Base-by-base conservation (phyloP, 208 protist species). In the Acanthamoeba culbertsoni region DNA sequence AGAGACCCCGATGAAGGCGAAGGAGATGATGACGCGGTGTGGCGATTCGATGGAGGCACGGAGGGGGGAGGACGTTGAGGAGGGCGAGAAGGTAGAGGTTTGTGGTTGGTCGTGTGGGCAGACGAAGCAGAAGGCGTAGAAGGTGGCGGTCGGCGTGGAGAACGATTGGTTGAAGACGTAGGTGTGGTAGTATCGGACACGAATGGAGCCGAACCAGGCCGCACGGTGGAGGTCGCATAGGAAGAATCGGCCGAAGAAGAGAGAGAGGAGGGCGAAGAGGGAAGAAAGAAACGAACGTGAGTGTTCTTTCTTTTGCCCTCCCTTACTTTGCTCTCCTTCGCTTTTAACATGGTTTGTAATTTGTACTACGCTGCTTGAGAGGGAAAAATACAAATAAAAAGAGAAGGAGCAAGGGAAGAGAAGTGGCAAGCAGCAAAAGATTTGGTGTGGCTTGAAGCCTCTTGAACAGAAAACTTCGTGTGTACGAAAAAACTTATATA, bases 201-300 rank as follows among this genome's bases (percentile, higher is more conserved):
- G n/a, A n/a, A n/a, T n/a, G n/a, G n/a, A n/a, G n/a, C n/a, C n/a
- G n/a, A n/a, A n/a, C n/a, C n/a, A n/a, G n/a, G n/a, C n/a, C n/a
- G n/a, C n/a, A n/a, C n/a, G n/a, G 57, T 35, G 57, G 57, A 18
- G 57, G 26, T 35, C 26, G 57, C 26, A 0, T 18, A 63, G 23
- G 48, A 55, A 23, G 48, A 55, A 23, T 8, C 48, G 12, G 18
- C 8, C 18, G 10, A 63, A 31, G 57, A 18, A 26, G 57, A 63
- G 57, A 28, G 12, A 63, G 10, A 63, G 7, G 65, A 26, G 20
- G 65, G 37, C 12, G 65, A 37, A 26, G 65, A 75, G 65, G 65
- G 65, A 26, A 75, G 65, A 26, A 75, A 75, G 65, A 75, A 75
- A 26, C 65, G 65, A 37, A 75, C 65, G 65, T 75, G 65, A 75